Evolutionary conservation across 2,329 filamentous ascomycete genomes (phyloP), one percentile per base, ranked within the genome.

Genomic region (Cladosporium sp.): DNA sequence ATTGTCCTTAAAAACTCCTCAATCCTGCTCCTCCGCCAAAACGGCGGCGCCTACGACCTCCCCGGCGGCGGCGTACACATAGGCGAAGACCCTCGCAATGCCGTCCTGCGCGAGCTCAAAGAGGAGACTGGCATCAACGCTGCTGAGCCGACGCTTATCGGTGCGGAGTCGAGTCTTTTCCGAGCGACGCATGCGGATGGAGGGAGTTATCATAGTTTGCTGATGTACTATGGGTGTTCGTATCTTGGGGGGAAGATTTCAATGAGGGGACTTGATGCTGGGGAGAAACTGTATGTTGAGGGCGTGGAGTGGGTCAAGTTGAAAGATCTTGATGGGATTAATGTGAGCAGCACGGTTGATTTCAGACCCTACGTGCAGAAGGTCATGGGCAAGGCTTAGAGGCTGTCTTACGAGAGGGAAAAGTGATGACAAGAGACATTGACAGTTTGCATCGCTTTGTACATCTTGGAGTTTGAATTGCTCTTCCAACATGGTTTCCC

Each of bases 81-180:
- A 32, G 57, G 52, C 28, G 57, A 59, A 45, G 53, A 56, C 22
- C 52, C 57, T 10, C 48, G 45, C 17, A 44, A 39, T 10, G 57
- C 57, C 32, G 37, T 17, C 34, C 39, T 59, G 1, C 53, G 57
- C n/a, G 57, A 59, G 22, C 24, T 56, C 25, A 49, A 52, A 10
- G 57, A 59, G 15, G 57, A 59, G 10, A 59, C 52, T 13, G 57
- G 57, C 25, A 45, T 59, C 28, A 34, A 56, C 15, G 22, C 39
- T 10, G 2, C 45, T 2, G 28, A 49, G 7, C 56, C 50, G n/a
- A 9, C 22, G 1, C 19, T 52, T 6, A 22, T 59, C 3, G 57
- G 57, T 2, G 24, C 56, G 28, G 57, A 59, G 19, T 56, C 52
- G 20, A 56, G 44, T 39, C 37, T 59, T 7, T 59, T 59, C 47